phyloP scores from a whole-genome alignment of 495 filamentous ascomycete genomes.

The Aspergillus funiculosus region DNA sequence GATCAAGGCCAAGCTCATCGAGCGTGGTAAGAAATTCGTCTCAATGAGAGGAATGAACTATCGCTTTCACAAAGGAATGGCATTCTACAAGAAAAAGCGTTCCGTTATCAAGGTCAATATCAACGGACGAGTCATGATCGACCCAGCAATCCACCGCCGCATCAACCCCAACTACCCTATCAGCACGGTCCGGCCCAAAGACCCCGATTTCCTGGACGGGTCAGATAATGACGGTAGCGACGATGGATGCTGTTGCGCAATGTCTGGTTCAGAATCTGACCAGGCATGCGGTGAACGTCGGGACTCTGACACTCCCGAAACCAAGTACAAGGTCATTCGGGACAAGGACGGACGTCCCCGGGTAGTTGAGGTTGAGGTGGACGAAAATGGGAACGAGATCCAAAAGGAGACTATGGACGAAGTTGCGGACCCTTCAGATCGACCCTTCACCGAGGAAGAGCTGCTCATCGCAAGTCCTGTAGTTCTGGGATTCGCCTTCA shows the following conservation, averaged over 20 bases:
- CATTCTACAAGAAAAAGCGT: constrained; percentile 78
- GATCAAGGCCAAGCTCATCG: constrained; percentile 62
- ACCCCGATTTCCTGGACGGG: constrained; percentile 60
- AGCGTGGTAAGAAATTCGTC: constrained; percentile 83
- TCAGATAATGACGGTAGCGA: constrained; percentile 45
- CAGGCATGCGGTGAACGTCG: constrained; percentile 29
- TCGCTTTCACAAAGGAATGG: constrained; percentile 72
- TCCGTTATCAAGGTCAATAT: constrained; percentile 78
- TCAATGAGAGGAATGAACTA: constrained; percentile 77
- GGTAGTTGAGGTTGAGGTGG: constrained; percentile 56
- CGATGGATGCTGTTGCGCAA: constrained; percentile 34
- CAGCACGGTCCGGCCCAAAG: constrained; percentile 69
- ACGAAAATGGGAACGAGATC: constrained; percentile 58
- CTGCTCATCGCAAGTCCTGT: constrained; percentile 86
- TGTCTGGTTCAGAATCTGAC: constrained; percentile 50
- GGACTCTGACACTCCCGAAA: constrained; percentile 49
- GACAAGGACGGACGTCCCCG: constrained; percentile 56
- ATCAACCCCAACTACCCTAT: constrained; percentile 88
- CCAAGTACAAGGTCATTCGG: constrained; percentile 60
- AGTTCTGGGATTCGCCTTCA: constrained; percentile 88
- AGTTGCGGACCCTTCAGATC: constrained; percentile 33
- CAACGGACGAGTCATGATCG: constrained; percentile 88
- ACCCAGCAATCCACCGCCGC: constrained; percentile 77
- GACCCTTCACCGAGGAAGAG: constrained; percentile 76
- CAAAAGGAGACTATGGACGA: constrained; percentile 60